Base-by-base conservation (phyloP, 768 basidiomycete species). In the Podaxis mareebaensis region DNA sequence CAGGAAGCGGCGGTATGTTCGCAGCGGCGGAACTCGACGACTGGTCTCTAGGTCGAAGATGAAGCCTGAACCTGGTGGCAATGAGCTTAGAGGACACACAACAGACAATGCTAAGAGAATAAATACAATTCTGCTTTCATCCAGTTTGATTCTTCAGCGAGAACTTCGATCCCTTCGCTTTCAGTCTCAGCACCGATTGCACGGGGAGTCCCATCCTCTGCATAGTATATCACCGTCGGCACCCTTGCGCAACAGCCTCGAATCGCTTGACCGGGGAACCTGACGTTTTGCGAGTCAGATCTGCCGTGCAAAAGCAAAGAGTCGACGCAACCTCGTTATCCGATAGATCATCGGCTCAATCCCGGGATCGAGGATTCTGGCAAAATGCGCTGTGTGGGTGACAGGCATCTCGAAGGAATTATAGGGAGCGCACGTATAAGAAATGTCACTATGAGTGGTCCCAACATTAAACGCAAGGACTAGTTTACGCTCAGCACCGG, bases 141-240 rank as follows among this genome's bases (percentile, higher is more conserved):
- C n/a, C 81, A 84, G 55, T 73, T 77, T 53, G 79, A 74, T 0
- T 81, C 79, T 17, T 78, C 76, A 6, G 81, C 81, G 60, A 33
- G 66, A 48, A 77, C 79, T 3, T 75, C 67, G 1, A 73, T 68
- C 33, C 71, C 73, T 56, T 79, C 80, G 24, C 73, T 68, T 13
- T 71, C 59, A 2, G 82, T 78, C 63, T 82, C 81, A 1, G 80
- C 81, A 0, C 83, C 83, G 10, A 76, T 68, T 0, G 81, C 82
- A 28, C 67, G 73, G 3, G 78, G 71, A 1, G 22, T 30, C 1
- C 80, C 82, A 22, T 72, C 61, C 7, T 63, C 48, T 57, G 81
- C 81, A 65, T 84, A 84, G 57, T 79, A 80, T 22, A 84, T 60
- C 24, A 82, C 68, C 0, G 81, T 79, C 0, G 81, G 83, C 39